A percentile compares a stretch with the other conserved stretches of the same genome.
Conservation (phyloP, 768 basidiomycete species). For the Boletus bicolor region DNA sequence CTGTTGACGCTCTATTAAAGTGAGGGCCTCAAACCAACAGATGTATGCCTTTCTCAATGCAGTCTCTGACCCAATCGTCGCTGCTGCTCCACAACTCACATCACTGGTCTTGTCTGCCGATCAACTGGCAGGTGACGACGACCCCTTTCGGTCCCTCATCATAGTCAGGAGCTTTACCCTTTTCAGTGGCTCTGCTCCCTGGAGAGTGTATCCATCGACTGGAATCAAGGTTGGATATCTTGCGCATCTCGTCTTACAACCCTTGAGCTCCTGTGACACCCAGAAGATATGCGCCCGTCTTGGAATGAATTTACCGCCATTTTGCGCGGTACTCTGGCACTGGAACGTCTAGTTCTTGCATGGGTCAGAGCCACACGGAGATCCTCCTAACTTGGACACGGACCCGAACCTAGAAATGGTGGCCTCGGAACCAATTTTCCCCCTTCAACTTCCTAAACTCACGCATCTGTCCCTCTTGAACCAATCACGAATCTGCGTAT, state of each 20-base stretch:
- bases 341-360: conserved; percentile 53
- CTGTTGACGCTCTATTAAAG: conserved; percentile 48
- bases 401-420: conserved; percentile 15
- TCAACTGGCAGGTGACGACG: conserved; percentile 34
- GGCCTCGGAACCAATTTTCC: too few species aligned
- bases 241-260: conserved; percentile 34
- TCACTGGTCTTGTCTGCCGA: conserved; percentile 51
- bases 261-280: conserved; percentile 61
- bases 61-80: conserved; percentile 32
- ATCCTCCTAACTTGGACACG: conserved; percentile 39
- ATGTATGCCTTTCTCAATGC: conserved; percentile 42
- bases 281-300: conserved; percentile 57
- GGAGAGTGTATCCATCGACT: conserved; percentile 67
- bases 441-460: too few species aligned
- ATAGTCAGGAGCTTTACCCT: conserved; percentile 41
- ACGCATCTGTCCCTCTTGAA: too few species aligned
- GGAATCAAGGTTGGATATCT: conserved; percentile 40
- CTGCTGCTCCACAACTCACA: conserved; percentile 51
- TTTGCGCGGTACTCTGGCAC: conserved; percentile 48
- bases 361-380: conserved; percentile 46
- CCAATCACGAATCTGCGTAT: too few species aligned
- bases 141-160: conserved; percentile 18
- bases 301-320: conserved; percentile 50
- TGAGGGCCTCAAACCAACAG: conserved; percentile 45
- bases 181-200: conserved; percentile 48